Evolutionary conservation across 2,329 filamentous ascomycete genomes (phyloP).

Genomic region (Xylariaceae sp.): DNA sequence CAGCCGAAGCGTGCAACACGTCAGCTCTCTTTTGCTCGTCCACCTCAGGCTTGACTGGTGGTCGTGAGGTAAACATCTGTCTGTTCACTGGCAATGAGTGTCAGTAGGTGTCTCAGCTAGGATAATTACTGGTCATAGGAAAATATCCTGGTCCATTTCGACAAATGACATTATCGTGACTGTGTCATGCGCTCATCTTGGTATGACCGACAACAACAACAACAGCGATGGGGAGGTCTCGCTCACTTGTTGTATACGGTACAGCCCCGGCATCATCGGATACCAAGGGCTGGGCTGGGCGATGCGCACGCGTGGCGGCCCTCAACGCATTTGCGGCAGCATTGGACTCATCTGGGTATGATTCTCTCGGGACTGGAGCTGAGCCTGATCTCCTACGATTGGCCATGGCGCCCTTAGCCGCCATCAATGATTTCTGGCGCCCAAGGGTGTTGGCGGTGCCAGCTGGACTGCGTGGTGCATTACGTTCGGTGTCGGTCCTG

Average conservation of each 20-base stretch:
- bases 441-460: conserved; percentile 36
- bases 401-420: conserved; percentile 73
- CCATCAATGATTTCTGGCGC: conserved; percentile 63
- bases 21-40: conserved; percentile 72
- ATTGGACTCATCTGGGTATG: conserved; percentile 54
- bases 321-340: conserved; percentile 65
- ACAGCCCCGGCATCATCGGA: conserved; percentile 61
- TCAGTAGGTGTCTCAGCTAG: no score
- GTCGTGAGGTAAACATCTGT: conserved; percentile 74
- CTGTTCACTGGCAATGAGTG: conserved; percentile 26
- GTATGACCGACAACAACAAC: no score
- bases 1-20: conserved; percentile 72
- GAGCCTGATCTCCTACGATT: conserved; percentile 62
- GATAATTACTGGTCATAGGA: no score
- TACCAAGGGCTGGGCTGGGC: conserved; percentile 40
- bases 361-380: conserved; percentile 43
- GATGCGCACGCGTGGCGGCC: conserved; percentile 66
- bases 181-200: no score
- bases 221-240: no score
- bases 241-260: conserved; percentile 51
- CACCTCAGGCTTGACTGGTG: conserved; percentile 65
- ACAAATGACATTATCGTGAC: no score
- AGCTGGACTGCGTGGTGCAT: conserved; percentile 31
- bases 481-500: conserved; percentile 45
- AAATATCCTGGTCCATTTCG: no score